Conservation (phyloP, 495 filamentous ascomycete genomes). For the Aspergillus cavernicola region DNA sequence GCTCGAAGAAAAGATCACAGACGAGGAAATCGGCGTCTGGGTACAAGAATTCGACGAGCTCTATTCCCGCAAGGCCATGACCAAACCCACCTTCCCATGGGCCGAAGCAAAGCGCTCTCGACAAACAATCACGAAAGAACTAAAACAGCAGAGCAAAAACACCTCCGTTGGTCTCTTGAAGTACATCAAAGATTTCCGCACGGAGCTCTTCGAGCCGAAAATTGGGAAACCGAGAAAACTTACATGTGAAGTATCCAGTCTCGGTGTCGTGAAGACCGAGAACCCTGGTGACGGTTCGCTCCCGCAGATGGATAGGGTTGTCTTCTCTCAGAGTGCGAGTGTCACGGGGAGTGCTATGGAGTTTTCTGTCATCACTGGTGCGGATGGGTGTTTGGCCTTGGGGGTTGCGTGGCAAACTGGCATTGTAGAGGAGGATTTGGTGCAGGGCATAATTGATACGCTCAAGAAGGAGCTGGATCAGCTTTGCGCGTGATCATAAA, state of each 20-base stretch:
- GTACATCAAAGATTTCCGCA: constrained; percentile 31
- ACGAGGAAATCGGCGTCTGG: constrained; percentile 39
- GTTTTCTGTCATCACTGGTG: constrained; percentile 37
- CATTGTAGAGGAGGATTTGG: constrained; percentile 28
- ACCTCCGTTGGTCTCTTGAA: constrained; percentile 33
- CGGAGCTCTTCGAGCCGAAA: constrained; percentile 28
- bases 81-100: constrained; percentile 29
- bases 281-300: constrained; percentile 14
- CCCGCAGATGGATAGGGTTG: constrained; percentile 29
- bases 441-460: constrained; percentile 21
- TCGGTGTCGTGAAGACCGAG: constrained; percentile 32
- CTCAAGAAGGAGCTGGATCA: constrained; percentile 20
- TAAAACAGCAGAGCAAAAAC: constrained; percentile 33
- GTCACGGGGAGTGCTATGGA: constrained; percentile 37
- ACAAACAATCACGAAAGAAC: constrained; percentile 22
- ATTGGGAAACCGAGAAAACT: constrained; percentile 30
- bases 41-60: constrained; percentile 25
- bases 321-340: constrained; percentile 47
- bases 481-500: constrained; percentile 5
- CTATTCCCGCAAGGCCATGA: constrained; percentile 13
- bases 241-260: constrained; percentile 45
- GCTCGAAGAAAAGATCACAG: constrained; percentile 29
- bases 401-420: constrained; percentile 37
- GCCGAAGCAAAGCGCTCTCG: constrained; percentile 32
- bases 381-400: constrained; percentile 36